Evolutionary conservation across 1,284 basidiomycete genomes (phyloP).

Genomic region (Cryptococcus sp.): DNA sequence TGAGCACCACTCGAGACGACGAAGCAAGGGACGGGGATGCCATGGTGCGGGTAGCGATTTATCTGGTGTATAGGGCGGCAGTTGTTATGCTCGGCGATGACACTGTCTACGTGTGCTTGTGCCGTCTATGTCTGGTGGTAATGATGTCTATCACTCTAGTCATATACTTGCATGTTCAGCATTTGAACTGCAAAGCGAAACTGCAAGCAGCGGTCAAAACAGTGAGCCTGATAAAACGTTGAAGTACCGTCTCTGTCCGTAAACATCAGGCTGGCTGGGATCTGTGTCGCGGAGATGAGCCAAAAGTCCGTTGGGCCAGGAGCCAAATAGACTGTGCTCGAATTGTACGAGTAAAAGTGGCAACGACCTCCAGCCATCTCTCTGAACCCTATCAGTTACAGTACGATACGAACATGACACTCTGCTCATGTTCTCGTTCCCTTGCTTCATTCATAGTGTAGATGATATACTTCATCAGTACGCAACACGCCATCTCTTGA

Average conservation of each 20-base stretch:
- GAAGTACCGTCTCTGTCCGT: too few relatives aligned
- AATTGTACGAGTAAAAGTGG: too few relatives aligned
- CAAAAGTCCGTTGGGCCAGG: too few relatives aligned
- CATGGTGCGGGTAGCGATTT: slow-evolving; percentile 5
- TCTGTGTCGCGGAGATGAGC: too few relatives aligned
- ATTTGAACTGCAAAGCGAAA: too few relatives aligned
- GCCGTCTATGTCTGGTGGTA: too few relatives aligned
- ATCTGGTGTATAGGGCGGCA: background rate
- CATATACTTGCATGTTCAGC: background rate
- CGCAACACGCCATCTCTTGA: slow-evolving; percentile 6
- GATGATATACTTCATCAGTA: slow-evolving; percentile 14
- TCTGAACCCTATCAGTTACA: background rate
- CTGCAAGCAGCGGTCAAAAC: too few relatives aligned
- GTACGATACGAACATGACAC: background rate
- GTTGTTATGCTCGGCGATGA: background rate
- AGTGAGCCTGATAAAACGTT: too few relatives aligned
- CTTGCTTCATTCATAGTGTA: background rate
- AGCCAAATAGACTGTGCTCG: too few relatives aligned
- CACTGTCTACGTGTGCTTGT: too few relatives aligned
- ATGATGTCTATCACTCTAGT: background rate
- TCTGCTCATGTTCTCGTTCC: slow-evolving; percentile 9
- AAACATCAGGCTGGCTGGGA: too few relatives aligned
- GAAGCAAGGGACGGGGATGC: slow-evolving; percentile 18
- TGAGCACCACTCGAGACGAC: slow-evolving; percentile 20
- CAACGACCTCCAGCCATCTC: slow-evolving; percentile 7